phyloP scores from a whole-genome alignment of 345 rosid genomes.

The Populus tremula region DNA sequence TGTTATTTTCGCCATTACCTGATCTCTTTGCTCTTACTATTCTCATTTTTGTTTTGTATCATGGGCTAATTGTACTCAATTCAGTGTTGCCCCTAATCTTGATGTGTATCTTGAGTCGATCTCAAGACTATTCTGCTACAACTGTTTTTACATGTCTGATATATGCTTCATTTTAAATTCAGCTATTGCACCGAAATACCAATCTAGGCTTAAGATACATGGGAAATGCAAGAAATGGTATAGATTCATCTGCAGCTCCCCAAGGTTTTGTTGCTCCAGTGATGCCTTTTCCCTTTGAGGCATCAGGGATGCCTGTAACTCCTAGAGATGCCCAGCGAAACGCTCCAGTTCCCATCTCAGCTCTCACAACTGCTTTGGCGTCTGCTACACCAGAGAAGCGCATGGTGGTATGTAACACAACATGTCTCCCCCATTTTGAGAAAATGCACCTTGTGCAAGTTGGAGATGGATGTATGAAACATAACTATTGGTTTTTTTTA shows the following conservation, averaged over 20 bases:
- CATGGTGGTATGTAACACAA: conserved; percentile 9
- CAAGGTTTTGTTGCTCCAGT: conserved; percentile 40
- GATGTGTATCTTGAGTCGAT: neutral
- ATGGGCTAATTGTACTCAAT: neutral
- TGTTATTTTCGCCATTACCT: neutral
- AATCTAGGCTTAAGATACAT: conserved; percentile 44
- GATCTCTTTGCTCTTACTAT: neutral
- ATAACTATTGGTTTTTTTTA: neutral
- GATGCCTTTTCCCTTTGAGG: conserved; percentile 44
- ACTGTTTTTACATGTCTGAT: neutral
- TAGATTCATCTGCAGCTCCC: conserved; percentile 38
- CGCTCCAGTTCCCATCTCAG: conserved; percentile 34
- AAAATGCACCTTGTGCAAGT: neutral
- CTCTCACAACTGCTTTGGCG: conserved; percentile 58
- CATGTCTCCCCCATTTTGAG: neutral
- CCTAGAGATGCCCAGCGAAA: conserved; percentile 26
- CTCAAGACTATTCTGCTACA: neutral
- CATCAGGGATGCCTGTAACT: conserved; percentile 35
- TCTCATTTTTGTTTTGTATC: neutral
- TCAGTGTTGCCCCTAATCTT: neutral
- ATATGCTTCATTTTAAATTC: conserved; percentile 2
- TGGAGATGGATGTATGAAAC: neutral
- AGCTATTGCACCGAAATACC: conserved; percentile 41
- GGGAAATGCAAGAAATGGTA: conserved; percentile 38
- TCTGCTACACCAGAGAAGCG: conserved; percentile 40